Evolutionary conservation across 805 yeast species (phyloP).

Genomic region (Peterozyma toletana): DNA sequence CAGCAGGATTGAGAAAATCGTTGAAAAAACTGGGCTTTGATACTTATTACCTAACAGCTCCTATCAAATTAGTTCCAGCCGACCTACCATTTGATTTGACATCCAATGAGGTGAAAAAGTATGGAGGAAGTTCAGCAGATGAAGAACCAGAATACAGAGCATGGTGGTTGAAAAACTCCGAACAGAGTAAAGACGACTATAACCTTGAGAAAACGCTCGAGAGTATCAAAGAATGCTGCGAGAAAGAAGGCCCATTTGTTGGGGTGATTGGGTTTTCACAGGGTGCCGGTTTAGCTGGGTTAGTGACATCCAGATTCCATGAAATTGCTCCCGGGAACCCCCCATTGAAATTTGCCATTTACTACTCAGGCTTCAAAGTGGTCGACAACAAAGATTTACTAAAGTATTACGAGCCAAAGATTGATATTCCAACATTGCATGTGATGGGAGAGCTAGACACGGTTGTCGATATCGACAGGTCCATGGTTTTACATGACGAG

Average conservation of each 20-base stretch:
- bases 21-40: constrained; percentile 58
- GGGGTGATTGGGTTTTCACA: constrained; percentile 92
- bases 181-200: constrained; percentile 16
- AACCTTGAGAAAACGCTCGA: constrained; percentile 34
- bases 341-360: constrained; percentile 60
- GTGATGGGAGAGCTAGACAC: constrained; percentile 84
- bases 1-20: constrained; percentile 81
- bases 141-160: constrained; percentile 36
- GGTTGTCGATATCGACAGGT: constrained; percentile 69
- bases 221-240: constrained; percentile 40
- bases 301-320: constrained; percentile 54
- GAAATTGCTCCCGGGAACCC: constrained; percentile 42
- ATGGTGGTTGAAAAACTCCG: constrained; percentile 65
- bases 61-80: constrained; percentile 52
- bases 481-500: constrained; percentile 49
- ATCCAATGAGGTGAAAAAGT: constrained; percentile 36
- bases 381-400: constrained; percentile 18
- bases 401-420: constrained; percentile 19
- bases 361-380: constrained; percentile 57
- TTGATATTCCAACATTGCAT: constrained; percentile 47
- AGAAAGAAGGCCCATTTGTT: constrained; percentile 71
- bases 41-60: constrained; percentile 75
- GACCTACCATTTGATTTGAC: constrained; percentile 67
- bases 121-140: constrained; percentile 37
- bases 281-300: constrained; percentile 84